Evolutionary conservation across 768 basidiomycete genomes (phyloP).

Genomic region (Jaapia argillacea): DNA sequence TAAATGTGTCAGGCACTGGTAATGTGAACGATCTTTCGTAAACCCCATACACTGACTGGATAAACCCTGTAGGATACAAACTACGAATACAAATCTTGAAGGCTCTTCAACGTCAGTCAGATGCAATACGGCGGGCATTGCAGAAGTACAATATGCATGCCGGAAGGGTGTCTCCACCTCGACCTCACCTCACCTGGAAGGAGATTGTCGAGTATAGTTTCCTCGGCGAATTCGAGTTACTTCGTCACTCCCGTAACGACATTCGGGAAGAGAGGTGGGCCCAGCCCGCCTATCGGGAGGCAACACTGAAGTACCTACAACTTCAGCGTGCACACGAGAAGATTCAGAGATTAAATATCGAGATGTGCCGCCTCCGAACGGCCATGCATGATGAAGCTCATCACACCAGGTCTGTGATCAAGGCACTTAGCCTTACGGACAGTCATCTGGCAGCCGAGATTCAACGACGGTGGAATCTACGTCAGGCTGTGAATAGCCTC

Average conservation of each 20-base stretch:
- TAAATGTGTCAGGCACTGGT: not conserved
- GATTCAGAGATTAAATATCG: not conserved
- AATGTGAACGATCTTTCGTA: not conserved
- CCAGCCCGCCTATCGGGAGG: not conserved
- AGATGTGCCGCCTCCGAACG: not conserved
- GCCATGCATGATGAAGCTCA: not conserved
- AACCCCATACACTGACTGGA: not conserved
- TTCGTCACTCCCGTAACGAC: not conserved
- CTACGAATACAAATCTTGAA: not conserved
- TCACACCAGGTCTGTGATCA: not conserved
- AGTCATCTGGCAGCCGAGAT: not conserved
- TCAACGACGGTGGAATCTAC: not conserved
- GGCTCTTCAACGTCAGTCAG: not conserved
- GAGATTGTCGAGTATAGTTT: not conserved
- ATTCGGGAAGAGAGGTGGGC: not conserved
- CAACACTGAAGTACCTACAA: not conserved
- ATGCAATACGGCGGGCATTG: not conserved
- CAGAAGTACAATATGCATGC: not conserved
- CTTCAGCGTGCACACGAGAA: not conserved
- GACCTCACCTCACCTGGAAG: not conserved
- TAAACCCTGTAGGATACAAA: not conserved
- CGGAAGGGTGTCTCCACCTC: not conserved
- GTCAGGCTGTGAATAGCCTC: not conserved
- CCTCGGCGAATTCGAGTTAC: not conserved
- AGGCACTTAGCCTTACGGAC: not conserved